Evolutionary conservation across 176 grass and related monocot species (phyloP).

Genomic region (Oryza brachyantha): DNA sequence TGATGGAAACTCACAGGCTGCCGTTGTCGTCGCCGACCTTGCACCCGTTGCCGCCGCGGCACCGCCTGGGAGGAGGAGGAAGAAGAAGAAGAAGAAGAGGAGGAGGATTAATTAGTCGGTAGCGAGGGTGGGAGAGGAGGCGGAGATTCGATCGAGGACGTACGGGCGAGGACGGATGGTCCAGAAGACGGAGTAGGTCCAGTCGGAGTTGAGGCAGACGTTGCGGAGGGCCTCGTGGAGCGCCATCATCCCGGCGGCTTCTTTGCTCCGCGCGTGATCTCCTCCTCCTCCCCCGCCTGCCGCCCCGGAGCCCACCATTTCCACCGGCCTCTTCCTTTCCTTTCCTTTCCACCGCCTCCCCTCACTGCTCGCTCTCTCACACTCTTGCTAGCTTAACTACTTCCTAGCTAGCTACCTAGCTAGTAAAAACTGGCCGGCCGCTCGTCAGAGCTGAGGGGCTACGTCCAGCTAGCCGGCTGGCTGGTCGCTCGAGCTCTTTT

Average conservation of each 20-base stretch:
- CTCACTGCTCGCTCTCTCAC: not conserved
- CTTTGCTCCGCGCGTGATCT: slow-evolving; percentile 85
- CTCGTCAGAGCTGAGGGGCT: not conserved
- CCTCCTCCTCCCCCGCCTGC: slow-evolving; percentile 39
- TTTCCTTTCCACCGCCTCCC: not conserved
- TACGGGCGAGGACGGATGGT: slow-evolving; percentile 99
- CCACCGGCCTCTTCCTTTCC: not conserved
- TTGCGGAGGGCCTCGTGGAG: slow-evolving; percentile 91
- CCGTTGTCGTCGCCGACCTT: slow-evolving; percentile 99
- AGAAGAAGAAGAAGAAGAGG: too few relatives aligned
- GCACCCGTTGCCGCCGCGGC: slow-evolving; percentile 93
- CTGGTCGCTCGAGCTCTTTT: slow-evolving; percentile 32
- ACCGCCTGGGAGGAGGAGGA: too few relatives aligned
- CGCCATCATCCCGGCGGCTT: slow-evolving; percentile 95
- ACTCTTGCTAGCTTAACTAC: not conserved
- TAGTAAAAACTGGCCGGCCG: not conserved
- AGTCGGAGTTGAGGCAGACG: slow-evolving; percentile 96
- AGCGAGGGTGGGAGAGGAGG: too few relatives aligned
- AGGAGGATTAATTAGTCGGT: not conserved
- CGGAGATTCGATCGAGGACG: not conserved
- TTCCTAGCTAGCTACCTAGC: not conserved
- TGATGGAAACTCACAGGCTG: slow-evolving; percentile 99
- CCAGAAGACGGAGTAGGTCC: slow-evolving; percentile 99
- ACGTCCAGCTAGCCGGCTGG: slow-evolving; percentile 1
- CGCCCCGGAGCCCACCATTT: slow-evolving; percentile 82